Base-by-base conservation (phyloP, 2,329 filamentous ascomycete species). In the Ophiostoma novo-ulmi region DNA sequence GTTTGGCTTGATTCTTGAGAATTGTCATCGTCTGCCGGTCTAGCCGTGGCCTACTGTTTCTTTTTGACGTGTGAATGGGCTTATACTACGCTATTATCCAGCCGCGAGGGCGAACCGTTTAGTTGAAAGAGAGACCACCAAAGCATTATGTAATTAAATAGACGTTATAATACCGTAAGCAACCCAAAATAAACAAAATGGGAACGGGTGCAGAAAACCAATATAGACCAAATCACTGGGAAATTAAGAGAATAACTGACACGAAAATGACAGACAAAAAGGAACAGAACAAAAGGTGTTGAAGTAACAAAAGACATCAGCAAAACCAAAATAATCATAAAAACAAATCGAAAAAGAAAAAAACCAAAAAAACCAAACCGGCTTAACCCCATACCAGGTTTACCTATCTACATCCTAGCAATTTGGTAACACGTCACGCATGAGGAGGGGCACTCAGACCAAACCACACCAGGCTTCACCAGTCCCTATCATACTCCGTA, bases 351-450 rank as follows among this genome's bases (percentile, higher is more conserved):
- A 10, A 55, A 31, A 7, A 20, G 17, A 63, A 17, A 31, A 35
- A 14, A 35, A 14, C 0, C 35, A 10, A 61, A 35, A 6, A 63
- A 3, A 31, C 17, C 58, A 14, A 11, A 22, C n/a, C 13, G 8
- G n/a, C n/a, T 63, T 20, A 17, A 1, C 58, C 22, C 22, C n/a
- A 63, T 20, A 35, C 58, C 58, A 55, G 5, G 48, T 14, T 55
- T 35, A 63, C 58, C 58, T 35, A 31, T 63, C 58, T 63, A 26
- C 26, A 20, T 7, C 8, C n/a, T 58, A 48, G 44, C 44, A 48
- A 6, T 20, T 20, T 48, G 58, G 58, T 63, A 36, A 63, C 58
- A 63, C 58, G 58, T 63, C 58, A 63, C 58, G 58, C 26, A 63
- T 63, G 55, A 61, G 22, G 55, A 61, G 58, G 58, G 58, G 58